A percentile compares a stretch with the other conserved stretches of the same genome.
Evolutionary conservation across 768 basidiomycete genomes (phyloP).

Genomic region (Ramaria sp.): DNA sequence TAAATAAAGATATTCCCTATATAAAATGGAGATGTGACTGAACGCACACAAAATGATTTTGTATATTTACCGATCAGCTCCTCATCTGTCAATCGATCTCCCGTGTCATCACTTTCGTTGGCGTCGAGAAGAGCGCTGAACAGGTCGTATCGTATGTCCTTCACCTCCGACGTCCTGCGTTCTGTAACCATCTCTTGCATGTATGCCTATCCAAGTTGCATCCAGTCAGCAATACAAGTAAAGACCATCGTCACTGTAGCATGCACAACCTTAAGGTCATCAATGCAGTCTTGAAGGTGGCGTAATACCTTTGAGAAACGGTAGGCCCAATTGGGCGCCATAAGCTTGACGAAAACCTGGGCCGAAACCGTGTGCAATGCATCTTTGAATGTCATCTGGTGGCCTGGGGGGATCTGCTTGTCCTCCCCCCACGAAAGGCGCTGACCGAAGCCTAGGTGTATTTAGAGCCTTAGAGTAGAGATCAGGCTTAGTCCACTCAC

Average conservation of each 20-base stretch:
- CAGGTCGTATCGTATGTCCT: conserved; percentile 34
- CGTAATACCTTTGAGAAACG: conserved; percentile 25
- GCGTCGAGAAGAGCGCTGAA: conserved; percentile 43
- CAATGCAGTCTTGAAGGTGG: conserved; percentile 14
- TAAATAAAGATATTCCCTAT: conserved; percentile 11
- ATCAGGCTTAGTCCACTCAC: conserved; percentile 14
- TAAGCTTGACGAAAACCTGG: conserved; percentile 26
- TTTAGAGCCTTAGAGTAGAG: not conserved
- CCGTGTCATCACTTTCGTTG: conserved; percentile 27
- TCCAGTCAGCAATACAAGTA: not conserved
- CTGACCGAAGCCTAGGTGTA: conserved; percentile 37
- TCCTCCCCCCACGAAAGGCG: conserved; percentile 39
- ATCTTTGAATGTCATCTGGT: conserved; percentile 38
- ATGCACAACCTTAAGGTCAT: conserved; percentile 19
- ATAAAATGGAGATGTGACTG: not conserved
- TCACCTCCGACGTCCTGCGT: conserved; percentile 22
- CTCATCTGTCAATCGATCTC: conserved; percentile 27
- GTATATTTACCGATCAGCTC: conserved; percentile 31
- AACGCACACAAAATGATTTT: no score
- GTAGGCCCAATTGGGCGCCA: conserved; percentile 31
- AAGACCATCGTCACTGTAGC: not conserved
- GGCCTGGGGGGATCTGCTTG: conserved; percentile 29
- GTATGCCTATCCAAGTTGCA: conserved; percentile 21
- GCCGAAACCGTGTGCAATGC: conserved; percentile 34
- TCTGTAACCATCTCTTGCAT: conserved; percentile 44